A percentile compares a stretch with the other conserved stretches of the same genome.
phyloP scores from a whole-genome alignment of 2,329 filamentous ascomycete genomes.

The Amauroascus niger region DNA sequence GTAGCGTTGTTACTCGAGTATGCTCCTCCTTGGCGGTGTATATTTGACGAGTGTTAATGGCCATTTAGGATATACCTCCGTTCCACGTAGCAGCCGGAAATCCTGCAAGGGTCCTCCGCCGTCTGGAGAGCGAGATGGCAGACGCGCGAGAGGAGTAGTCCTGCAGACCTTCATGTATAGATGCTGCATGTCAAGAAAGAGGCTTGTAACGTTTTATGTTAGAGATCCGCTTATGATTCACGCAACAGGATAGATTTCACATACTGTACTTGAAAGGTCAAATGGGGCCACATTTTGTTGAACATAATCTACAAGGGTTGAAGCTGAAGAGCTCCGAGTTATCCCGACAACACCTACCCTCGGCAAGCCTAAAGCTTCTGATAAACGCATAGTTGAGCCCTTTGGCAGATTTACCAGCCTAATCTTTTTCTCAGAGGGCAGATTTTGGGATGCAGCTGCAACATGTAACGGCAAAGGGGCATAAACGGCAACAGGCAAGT shows the following conservation, averaged over 20 bases:
- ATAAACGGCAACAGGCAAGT: conserved; percentile 18
- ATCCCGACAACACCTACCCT: conserved; percentile 11
- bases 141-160: conserved; percentile 11
- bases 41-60: background rate
- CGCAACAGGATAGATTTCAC: background rate
- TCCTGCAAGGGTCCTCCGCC: conserved; percentile 32
- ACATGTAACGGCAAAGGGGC: conserved; percentile 21
- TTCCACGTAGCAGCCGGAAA: conserved; percentile 37
- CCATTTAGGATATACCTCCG: conserved; percentile 33
- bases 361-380: conserved; percentile 6
- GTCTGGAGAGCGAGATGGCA: conserved; percentile 32
- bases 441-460: conserved; percentile 14
- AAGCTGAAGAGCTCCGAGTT: background rate
- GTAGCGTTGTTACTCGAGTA: conserved; percentile 70
- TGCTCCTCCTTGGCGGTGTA: background rate
- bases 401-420: conserved; percentile 29
- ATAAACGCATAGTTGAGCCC: conserved; percentile 2
- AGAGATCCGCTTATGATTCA: background rate
- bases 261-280: background rate
- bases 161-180: background rate
- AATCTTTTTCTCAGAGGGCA: conserved; percentile 16
- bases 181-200: background rate
- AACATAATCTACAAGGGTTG: conserved; percentile 12
- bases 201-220: background rate
- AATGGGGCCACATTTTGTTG: conserved; percentile 3